phyloP scores from a whole-genome alignment of 768 basidiomycete genomes.

The Lactarius hengduanensis region DNA sequence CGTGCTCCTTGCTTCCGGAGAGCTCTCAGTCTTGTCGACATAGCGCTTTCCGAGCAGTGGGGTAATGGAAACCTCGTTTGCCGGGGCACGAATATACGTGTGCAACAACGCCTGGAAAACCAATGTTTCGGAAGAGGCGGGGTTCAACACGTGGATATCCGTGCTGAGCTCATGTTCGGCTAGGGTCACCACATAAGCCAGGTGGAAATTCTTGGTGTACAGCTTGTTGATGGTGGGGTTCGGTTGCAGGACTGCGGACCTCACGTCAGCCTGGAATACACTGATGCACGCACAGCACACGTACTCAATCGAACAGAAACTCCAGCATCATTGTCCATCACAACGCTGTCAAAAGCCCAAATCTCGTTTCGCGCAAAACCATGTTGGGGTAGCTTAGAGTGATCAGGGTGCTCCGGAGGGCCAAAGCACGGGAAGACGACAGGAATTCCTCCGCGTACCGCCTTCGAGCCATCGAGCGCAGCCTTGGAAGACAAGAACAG shows the following conservation, averaged over 20 bases:
- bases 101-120: constrained; percentile 94
- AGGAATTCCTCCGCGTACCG: constrained; percentile 58
- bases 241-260: constrained; percentile 58
- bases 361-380: constrained; percentile 81
- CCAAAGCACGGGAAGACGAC: constrained; percentile 90
- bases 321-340: constrained; percentile 65
- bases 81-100: constrained; percentile 75
- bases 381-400: constrained; percentile 74
- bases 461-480: constrained; percentile 74
- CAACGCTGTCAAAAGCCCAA: constrained; percentile 67
- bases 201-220: constrained; percentile 66
- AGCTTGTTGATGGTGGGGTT: constrained; percentile 53
- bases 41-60: constrained; percentile 65
- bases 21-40: constrained; percentile 76
- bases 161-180: constrained; percentile 71
- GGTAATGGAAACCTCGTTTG: constrained; percentile 55
- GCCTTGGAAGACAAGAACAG: constrained; percentile 85
- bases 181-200: constrained; percentile 82
- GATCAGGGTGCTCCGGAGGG: constrained; percentile 70
- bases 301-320: constrained; percentile 79
- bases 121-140: constrained; percentile 47
- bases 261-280: neutral
- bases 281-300: constrained; percentile 32
- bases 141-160: constrained; percentile 77
- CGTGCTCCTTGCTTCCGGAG: constrained; percentile 46